Base-by-base conservation (phyloP, 108 stramenopile genomes). In the Cyclotella sp. region DNA sequence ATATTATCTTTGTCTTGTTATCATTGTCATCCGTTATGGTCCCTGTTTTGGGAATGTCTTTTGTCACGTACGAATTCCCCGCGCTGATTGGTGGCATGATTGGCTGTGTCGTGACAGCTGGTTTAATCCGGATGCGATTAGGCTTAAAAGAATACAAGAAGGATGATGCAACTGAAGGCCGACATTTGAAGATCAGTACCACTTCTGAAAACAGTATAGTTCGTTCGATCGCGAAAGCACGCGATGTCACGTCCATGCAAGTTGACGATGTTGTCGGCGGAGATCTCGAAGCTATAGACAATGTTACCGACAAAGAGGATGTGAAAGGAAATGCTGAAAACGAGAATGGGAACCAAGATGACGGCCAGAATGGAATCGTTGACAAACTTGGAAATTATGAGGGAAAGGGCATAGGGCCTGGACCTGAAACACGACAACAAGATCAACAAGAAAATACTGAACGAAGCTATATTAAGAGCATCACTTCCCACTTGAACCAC, bases 71-170 rank as follows among this genome's bases (percentile, higher is more conserved):
- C 54, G 87, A 88, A 78, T 90, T 90, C 45, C 89, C 89, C 0
- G 76, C 87, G 4, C 68, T 90, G 58, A 64, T 90, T 58, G 89
- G 87, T 49, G 89, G 89, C 55, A 77, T 90, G 69, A 57, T 88
- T 9, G 89, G 89, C 4, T 79, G 76, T 21, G 63, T 30, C 13
- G 47, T 86, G 0, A 78, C 87, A 39, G 79, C 85, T 28, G 19
- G 85, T 28, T 47, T 90, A 44, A 86, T 88, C 49, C 67, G 78
- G 0, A 86, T 65, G 63, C 54, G 69, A 51, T n/a, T 90, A 0
- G 87, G 89, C 19, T 30, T 84, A 45, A 58, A 66, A 45, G 67
- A 75, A 40, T 55, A 52, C 46, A 65, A 69, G 64, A 67, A 66
- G 16, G 61, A 62, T 0, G 41, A 46, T 0, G 27, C 39, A 27